A percentile compares a stretch with the other conserved stretches of the same genome.
phyloP scores from a whole-genome alignment of 331 rosid species.

The Phaseolus coccineus region DNA sequence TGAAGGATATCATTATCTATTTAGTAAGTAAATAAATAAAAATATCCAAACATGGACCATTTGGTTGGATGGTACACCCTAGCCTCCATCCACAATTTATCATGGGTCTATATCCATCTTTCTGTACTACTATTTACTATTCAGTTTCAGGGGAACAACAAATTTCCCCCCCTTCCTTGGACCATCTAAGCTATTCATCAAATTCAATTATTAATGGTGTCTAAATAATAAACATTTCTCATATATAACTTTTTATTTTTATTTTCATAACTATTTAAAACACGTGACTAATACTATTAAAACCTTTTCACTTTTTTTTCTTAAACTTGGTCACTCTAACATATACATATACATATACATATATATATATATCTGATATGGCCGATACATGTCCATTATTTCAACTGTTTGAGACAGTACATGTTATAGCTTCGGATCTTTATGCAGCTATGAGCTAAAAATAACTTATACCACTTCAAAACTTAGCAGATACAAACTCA shows the following conservation, averaged over 20 bases:
- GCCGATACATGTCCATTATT: background rate
- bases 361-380: background rate
- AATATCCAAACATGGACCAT: no score
- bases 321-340: conserved; percentile 6
- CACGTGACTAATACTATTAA: background rate
- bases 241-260: background rate
- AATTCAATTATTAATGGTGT: background rate
- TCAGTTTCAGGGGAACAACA: background rate
- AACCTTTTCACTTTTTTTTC: background rate
- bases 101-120: no score
- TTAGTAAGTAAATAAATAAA: no score
- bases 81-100: no score
- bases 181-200: background rate
- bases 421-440: background rate
- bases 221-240: background rate
- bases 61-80: no score
- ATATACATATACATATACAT: background rate
- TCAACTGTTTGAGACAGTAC: background rate
- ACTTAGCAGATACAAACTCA: background rate
- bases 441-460: background rate
- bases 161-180: no score
- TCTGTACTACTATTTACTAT: background rate
- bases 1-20: no score
- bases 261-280: background rate
- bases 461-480: background rate